A percentile compares a stretch with the other conserved stretches of the same genome.
Evolutionary conservation across 1,284 basidiomycete species (phyloP).

Genomic region (Schizophyllum amplum): DNA sequence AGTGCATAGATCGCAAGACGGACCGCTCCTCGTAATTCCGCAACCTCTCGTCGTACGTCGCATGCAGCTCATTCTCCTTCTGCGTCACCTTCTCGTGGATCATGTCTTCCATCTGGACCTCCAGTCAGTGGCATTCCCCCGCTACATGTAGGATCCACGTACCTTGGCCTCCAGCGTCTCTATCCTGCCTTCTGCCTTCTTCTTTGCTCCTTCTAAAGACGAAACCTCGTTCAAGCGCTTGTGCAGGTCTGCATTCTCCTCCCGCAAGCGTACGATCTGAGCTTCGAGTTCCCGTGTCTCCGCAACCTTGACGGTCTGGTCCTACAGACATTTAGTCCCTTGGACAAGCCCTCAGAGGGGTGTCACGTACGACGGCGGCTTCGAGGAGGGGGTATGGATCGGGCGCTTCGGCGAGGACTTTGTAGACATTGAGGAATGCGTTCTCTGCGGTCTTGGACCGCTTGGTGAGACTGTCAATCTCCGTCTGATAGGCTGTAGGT

Average conservation of each 20-base stretch:
- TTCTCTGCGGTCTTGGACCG: constrained; percentile 89
- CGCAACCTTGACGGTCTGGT: constrained; percentile 83
- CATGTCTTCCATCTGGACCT: constrained; percentile 76
- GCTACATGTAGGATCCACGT: constrained; percentile 17
- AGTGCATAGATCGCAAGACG: constrained; percentile 10
- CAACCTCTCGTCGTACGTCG: constrained; percentile 92
- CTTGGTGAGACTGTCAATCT: constrained; percentile 92
- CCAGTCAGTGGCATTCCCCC: constrained; percentile 1
- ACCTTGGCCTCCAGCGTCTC: constrained; percentile 84
- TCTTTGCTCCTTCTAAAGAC: constrained; percentile 64
- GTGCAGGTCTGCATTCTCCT: constrained; percentile 76
- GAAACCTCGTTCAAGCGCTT: constrained; percentile 61
- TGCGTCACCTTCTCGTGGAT: constrained; percentile 80
- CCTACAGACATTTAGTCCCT: constrained; percentile 31
- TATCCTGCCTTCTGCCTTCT: constrained; percentile 64
- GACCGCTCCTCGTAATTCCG: constrained; percentile 92
- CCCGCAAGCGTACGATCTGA: constrained; percentile 62
- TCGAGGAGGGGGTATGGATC: constrained; percentile 96
- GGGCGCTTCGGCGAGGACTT: constrained; percentile 87
- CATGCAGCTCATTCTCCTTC: constrained; percentile 93
- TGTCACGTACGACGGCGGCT: constrained; percentile 71
- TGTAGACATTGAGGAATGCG: constrained; percentile 90
- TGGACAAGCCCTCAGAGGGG: neutral
- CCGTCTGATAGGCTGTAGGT: constrained; percentile 82
- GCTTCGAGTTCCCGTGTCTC: constrained; percentile 71